phyloP scores from a whole-genome alignment of 2,329 filamentous ascomycete species.

The Colletotrichum melonis region DNA sequence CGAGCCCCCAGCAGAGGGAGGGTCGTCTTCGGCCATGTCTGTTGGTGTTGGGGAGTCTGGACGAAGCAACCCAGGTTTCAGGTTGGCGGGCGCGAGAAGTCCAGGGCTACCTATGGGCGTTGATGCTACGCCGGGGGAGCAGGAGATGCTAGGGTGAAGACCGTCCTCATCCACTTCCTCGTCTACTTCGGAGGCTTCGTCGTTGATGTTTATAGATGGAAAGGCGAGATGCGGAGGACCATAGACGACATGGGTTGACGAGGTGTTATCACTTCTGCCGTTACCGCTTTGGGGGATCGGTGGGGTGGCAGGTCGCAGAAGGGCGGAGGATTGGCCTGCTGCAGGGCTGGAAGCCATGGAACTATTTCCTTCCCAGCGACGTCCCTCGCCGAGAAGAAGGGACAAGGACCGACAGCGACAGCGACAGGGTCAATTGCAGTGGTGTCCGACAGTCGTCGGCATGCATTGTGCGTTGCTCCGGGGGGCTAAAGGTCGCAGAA shows the following conservation, averaged over 20 bases:
- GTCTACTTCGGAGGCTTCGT: slow-evolving; percentile 3
- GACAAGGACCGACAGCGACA: neutral
- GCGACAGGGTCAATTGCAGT: slow-evolving; percentile 16
- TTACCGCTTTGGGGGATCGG: slow-evolving; percentile 54
- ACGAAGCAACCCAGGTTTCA: slow-evolving; percentile 36
- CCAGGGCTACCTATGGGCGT: slow-evolving; percentile 35
- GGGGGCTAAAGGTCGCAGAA: neutral
- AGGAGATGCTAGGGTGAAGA: neutral
- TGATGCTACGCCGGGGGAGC: slow-evolving; percentile 13
- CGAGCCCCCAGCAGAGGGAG: slow-evolving; percentile 39
- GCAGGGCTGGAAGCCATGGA: slow-evolving; percentile 67
- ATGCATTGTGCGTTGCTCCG: slow-evolving; percentile 7
- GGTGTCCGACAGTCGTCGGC: slow-evolving; percentile 16
- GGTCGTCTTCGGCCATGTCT: slow-evolving; percentile 49
- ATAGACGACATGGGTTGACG: slow-evolving; percentile 16
- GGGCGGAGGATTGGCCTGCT: slow-evolving; percentile 54
- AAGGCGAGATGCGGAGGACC: slow-evolving; percentile 14
- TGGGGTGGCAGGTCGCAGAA: slow-evolving; percentile 71
- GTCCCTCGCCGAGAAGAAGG: neutral
- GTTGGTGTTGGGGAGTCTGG: slow-evolving; percentile 34
- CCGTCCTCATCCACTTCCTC: neutral
- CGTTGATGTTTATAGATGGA: slow-evolving; percentile 23
- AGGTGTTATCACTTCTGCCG: slow-evolving; percentile 18
- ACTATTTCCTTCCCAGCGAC: slow-evolving; percentile 23
- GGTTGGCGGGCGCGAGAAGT: slow-evolving; percentile 23